phyloP scores from a whole-genome alignment of 495 filamentous ascomycete species.

The Pseudevernia furfuracea region DNA sequence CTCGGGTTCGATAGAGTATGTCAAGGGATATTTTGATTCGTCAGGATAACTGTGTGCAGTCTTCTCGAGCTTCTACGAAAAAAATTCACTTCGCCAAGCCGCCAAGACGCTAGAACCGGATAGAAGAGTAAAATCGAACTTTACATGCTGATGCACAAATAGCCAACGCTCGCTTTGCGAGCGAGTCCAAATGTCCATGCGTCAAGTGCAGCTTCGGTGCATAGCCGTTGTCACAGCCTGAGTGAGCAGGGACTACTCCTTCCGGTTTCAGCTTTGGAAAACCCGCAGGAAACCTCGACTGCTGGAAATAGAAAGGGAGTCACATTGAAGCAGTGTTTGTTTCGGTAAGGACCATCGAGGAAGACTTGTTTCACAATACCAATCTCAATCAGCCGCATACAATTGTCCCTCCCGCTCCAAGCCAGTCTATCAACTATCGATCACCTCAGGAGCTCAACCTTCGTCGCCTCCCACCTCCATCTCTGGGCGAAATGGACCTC shows the following conservation, averaged over 20 bases:
- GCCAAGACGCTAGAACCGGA: neutral
- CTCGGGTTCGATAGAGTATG: too few relatives aligned
- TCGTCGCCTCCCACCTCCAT: too few relatives aligned
- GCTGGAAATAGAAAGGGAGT: neutral
- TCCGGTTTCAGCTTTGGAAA: neutral
- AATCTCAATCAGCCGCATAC: neutral
- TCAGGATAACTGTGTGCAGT: too few relatives aligned
- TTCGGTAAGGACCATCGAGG: neutral
- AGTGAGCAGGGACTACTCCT: neutral
- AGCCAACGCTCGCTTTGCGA: too few relatives aligned
- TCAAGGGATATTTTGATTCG: too few relatives aligned
- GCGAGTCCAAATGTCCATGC: too few relatives aligned
- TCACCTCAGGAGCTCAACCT: neutral
- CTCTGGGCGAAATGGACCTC: too few relatives aligned
- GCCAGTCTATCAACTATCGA: neutral
- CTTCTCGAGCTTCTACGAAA: neutral
- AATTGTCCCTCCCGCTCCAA: neutral
- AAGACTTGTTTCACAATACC: neutral
- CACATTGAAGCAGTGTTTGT: neutral
- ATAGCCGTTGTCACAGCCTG: neutral
- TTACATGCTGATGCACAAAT: too few relatives aligned
- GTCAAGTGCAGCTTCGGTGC: neutral
- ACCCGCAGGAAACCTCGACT: neutral
- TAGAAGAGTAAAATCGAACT: too few relatives aligned
- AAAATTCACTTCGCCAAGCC: neutral